Conservation (phyloP, 2,329 filamentous ascomycete species). For the Colletotrichum abscissum region DNA sequence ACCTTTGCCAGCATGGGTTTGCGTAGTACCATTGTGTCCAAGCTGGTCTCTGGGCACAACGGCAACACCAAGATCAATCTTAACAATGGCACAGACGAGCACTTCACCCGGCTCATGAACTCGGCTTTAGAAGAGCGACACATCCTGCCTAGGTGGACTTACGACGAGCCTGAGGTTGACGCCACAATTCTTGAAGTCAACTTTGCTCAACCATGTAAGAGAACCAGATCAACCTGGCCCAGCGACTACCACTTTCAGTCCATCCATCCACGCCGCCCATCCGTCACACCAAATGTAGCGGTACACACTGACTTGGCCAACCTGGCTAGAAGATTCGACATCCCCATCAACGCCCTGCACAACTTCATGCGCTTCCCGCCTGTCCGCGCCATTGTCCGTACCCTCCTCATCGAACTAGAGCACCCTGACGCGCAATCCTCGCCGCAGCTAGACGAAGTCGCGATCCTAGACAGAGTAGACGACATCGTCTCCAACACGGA, state of each 20-base stretch:
- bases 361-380: conserved; percentile 28
- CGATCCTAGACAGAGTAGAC: not conserved
- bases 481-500: conserved; percentile 1
- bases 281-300: not conserved
- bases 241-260: conserved; percentile 17
- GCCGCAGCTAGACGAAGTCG: not conserved
- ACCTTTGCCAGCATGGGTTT: not conserved
- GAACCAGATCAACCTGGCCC: not conserved
- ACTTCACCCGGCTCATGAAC: conserved; percentile 22
- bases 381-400: conserved; percentile 15
- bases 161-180: not conserved
- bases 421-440: conserved; percentile 17
- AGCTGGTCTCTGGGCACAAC: not conserved
- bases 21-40: not conserved
- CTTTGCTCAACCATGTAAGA: not conserved
- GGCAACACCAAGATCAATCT: not conserved
- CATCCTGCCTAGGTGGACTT: conserved; percentile 3
- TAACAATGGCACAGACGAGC: not conserved
- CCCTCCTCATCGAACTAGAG: conserved; percentile 33
- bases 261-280: not conserved
- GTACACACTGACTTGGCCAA: conserved; percentile 22
- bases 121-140: conserved; percentile 25
- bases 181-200: conserved; percentile 1
- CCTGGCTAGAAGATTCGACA: not conserved
- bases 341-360: conserved; percentile 21